Percentiles rank a stretch among this genome's conserved stretches.
phyloP scores from a whole-genome alignment of 345 rosid species.

The Populus simonii region DNA sequence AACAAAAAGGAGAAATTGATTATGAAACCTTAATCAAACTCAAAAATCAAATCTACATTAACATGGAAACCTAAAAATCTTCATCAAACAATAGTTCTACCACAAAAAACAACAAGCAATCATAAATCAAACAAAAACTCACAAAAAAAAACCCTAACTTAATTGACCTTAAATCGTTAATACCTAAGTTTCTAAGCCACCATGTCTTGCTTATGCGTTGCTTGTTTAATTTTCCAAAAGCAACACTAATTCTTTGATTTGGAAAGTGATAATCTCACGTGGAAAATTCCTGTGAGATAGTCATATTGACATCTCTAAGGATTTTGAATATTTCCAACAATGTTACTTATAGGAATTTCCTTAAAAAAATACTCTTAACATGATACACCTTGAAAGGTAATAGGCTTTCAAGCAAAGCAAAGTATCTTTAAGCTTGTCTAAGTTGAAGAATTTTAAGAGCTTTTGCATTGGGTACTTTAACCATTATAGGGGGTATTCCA shows the following conservation, averaged over 20 bases:
- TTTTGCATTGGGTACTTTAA: conserved; percentile 64
- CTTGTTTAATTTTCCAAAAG: too few species aligned
- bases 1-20: too few species aligned
- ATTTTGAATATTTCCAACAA: conserved; percentile 67
- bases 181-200: too few species aligned
- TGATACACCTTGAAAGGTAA: conserved; percentile 46
- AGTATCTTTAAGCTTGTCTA: conserved; percentile 51
- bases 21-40: too few species aligned
- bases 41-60: too few species aligned
- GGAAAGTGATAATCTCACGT: conserved; percentile 45
- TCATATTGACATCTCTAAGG: conserved; percentile 53
- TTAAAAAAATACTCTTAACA: conserved; percentile 56
- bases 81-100: too few species aligned
- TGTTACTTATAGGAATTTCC: conserved; percentile 51
- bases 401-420: conserved; percentile 45
- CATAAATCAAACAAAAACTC: too few species aligned
- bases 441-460: conserved; percentile 53
- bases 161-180: too few species aligned
- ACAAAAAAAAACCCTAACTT: too few species aligned
- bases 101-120: too few species aligned
- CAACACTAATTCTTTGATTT: neutral
- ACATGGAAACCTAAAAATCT: too few species aligned
- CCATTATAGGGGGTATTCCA: conserved; percentile 68
- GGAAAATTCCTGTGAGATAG: conserved; percentile 52
- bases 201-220: too few species aligned